Base-by-base conservation (phyloP, 805 yeast species). In the Monosporozyma servazzii region DNA sequence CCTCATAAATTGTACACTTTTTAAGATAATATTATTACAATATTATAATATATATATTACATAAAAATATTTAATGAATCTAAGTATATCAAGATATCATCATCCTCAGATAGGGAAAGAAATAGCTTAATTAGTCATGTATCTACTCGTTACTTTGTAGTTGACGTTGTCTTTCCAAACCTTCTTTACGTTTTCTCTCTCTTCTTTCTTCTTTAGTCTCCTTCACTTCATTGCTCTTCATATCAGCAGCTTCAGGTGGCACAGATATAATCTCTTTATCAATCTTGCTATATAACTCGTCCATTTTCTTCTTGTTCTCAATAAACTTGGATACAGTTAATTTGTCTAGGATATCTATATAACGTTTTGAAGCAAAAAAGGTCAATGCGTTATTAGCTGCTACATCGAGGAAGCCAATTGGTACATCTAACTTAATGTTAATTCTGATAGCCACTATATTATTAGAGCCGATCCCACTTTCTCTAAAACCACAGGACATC, bases 401-500 rank as follows among this genome's bases (percentile, higher is more conserved):
- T 4, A 68, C 70, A 20, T 68, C 62, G 11, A 75, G 64, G 57
- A 68, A 78, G 0, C 90, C 96, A 31, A 88, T 77, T 0, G 96
- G 96, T 0, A 82, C 73, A 62, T 88, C 96, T 23, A 88, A 65
- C 54, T 79, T 79, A 52, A 88, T 81, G 43, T 61, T 64, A 1
- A 80, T 84, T 56, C 96, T 72, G 18, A 88, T 77, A 0, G 89
- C 96, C 6, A 88, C 95, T 11, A 84, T 73, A 57, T 80, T 78
- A 59, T 88, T 86, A 30, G 82, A 74, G 7, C 95, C 95, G 45
- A 88, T 86, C 0, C 96, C 96, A 30, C 87, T 77, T 65, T 88
- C 96, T 60, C 96, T 74, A 61, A 84, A 88, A 2, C 96, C 96
- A 68, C 93, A 84, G 2, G 77, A 75, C 87, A 88, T 83, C 0